These are phyloP conservation scores for Curvularia lunata DNA, from an alignment of 2,329 filamentous ascomycete species.

Conservation along the genomic window DNA sequence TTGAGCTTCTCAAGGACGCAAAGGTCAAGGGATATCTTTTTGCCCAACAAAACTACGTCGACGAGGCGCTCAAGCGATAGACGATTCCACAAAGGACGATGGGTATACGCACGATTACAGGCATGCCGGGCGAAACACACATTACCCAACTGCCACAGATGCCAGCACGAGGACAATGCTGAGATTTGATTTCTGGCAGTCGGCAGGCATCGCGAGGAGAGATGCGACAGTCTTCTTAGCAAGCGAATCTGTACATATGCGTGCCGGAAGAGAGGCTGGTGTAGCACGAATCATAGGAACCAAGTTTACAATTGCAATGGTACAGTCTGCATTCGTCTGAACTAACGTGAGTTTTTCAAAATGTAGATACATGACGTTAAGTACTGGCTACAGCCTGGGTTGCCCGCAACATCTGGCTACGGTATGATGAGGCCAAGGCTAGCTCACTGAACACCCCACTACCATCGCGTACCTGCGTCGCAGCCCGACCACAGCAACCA, in stretches of 20 bases:
- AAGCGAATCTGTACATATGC: constrained; percentile 42
- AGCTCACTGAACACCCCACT: constrained; percentile 30
- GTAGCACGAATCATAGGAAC: constrained; percentile 11
- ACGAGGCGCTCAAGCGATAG: constrained; percentile 29
- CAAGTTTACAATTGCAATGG: constrained; percentile 14
- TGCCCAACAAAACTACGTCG: constrained; percentile 77
- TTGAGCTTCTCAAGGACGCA: constrained; percentile 76
- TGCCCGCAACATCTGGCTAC: background rate
- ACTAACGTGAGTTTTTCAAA: constrained; percentile 10
- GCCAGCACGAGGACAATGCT: constrained; percentile 13
- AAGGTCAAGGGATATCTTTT: constrained; percentile 82
- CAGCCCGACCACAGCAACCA: constrained; percentile 19
- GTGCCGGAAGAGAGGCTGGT: constrained; percentile 24
- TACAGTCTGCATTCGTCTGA: constrained; percentile 3
- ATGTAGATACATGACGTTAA: background rate
- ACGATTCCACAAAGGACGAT: constrained; percentile 1
- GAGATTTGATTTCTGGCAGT: constrained; percentile 19
- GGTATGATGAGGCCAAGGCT: constrained; percentile 32
- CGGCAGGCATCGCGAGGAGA: constrained; percentile 9
- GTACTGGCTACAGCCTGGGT: background rate
- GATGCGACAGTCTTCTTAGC: constrained; percentile 22
- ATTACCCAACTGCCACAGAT: constrained; percentile 3
- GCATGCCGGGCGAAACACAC: constrained; percentile 3
- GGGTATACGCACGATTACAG: constrained; percentile 5
- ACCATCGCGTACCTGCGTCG: constrained; percentile 37